Percentiles rank a stretch among this genome's conserved stretches.
These are phyloP conservation scores for Ustilago hordei DNA, from an alignment of 1,284 basidiomycete species.

Conservation along the genomic window DNA sequence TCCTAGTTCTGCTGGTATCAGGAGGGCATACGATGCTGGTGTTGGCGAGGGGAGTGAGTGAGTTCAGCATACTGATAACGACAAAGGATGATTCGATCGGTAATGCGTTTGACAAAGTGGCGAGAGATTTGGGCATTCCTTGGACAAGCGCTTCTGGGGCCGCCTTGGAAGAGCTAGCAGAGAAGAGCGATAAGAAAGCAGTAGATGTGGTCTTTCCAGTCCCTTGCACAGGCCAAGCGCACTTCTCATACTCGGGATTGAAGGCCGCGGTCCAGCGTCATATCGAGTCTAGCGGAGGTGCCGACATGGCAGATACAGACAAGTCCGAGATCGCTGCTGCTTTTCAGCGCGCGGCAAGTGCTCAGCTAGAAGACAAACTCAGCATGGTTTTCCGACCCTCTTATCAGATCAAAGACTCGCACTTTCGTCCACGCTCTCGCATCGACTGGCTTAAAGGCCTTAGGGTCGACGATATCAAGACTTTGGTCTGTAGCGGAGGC, in stretches of 20 bases:
- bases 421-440: conserved; percentile 18
- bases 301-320: not conserved
- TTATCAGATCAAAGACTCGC: conserved; percentile 5
- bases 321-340: conserved; percentile 42
- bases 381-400: conserved; percentile 35
- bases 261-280: conserved; percentile 49
- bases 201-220: conserved; percentile 31
- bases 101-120: conserved; percentile 66
- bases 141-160: conserved; percentile 65
- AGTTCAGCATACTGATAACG: conserved; percentile 59
- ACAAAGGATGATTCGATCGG: conserved; percentile 66
- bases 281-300: conserved; percentile 21
- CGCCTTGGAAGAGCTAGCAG: conserved; percentile 49
- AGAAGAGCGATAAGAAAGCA: not conserved
- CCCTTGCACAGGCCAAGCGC: conserved; percentile 48
- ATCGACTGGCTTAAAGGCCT: conserved; percentile 16
- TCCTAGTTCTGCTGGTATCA: conserved; percentile 64
- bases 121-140: conserved; percentile 53
- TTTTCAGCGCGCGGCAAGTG: conserved; percentile 62
- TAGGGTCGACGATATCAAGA: conserved; percentile 26
- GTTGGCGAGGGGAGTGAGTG: conserved; percentile 35
- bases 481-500: conserved; percentile 65
- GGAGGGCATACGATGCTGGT: conserved; percentile 68
- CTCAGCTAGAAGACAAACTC: conserved; percentile 64
- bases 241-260: conserved; percentile 65